Percentiles rank a stretch among this genome's conserved stretches.
phyloP scores from a whole-genome alignment of 495 filamentous ascomycete genomes.

The Bathelium albidoporum region DNA sequence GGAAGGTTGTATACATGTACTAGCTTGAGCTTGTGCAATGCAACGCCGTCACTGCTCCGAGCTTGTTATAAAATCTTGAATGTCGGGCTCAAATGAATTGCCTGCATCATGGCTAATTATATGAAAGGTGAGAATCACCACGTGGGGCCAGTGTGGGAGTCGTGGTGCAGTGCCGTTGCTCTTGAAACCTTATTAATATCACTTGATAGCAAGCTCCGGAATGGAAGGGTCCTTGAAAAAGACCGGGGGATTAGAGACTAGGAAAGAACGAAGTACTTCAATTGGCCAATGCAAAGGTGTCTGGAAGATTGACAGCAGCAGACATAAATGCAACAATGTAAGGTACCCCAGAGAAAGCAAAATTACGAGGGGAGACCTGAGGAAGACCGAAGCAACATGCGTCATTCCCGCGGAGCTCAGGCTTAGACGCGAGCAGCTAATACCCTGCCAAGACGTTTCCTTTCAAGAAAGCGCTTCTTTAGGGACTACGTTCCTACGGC shows the following conservation, averaged over 20 bases:
- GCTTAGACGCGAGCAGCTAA: background rate
- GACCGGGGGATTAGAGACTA: background rate
- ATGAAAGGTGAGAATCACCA: background rate
- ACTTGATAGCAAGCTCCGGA: too few relatives aligned
- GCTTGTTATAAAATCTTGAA: background rate
- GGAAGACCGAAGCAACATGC: background rate
- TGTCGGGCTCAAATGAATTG: too few relatives aligned
- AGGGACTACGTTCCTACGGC: too few relatives aligned
- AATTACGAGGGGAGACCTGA: background rate
- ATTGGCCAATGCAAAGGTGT: background rate
- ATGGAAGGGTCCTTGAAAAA: background rate
- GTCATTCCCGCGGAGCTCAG: background rate
- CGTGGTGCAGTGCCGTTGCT: background rate
- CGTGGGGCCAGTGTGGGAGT: background rate
- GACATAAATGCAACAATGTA: background rate
- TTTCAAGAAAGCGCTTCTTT: background rate
- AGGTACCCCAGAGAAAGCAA: background rate
- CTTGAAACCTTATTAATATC: background rate
- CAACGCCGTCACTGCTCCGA: background rate
- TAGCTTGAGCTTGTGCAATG: background rate
- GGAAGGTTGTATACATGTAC: too few relatives aligned
- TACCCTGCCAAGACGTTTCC: background rate
- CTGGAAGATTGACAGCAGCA: background rate
- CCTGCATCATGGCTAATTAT: background rate
- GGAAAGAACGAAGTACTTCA: background rate